Percentiles rank a stretch among this genome's conserved stretches.
These are phyloP conservation scores for Pleurotus citrinopileatus DNA, from an alignment of 768 basidiomycete genomes.

Conservation along the genomic window DNA sequence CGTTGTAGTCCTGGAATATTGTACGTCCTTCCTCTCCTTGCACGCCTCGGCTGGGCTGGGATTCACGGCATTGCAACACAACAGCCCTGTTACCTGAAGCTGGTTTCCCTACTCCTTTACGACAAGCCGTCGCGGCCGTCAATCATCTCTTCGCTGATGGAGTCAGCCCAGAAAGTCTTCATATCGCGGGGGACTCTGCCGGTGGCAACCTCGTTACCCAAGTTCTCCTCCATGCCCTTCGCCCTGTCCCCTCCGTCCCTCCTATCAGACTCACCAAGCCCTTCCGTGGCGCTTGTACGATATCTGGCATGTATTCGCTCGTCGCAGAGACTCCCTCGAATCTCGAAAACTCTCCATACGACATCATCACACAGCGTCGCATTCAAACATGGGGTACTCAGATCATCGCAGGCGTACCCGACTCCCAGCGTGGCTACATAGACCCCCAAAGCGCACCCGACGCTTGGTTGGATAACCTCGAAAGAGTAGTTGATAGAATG, in stretches of 20 bases:
- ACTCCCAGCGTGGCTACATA: slow-evolving; percentile 19
- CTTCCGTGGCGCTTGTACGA: slow-evolving; percentile 29
- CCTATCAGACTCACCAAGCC: slow-evolving; percentile 19
- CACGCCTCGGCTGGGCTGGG: too few species aligned
- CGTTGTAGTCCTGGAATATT: slow-evolving; percentile 19
- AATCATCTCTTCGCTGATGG: slow-evolving; percentile 26
- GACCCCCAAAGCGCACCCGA: slow-evolving; percentile 22
- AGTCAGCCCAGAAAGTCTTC: slow-evolving; percentile 28
- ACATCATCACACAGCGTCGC: slow-evolving; percentile 18
- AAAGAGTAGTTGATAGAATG: slow-evolving; percentile 19
- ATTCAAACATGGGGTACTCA: slow-evolving; percentile 15
- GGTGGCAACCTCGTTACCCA: slow-evolving; percentile 34
- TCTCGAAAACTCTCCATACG: slow-evolving; percentile 14
- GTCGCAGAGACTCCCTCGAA: slow-evolving; percentile 13
- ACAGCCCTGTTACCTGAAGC: slow-evolving; percentile 24
- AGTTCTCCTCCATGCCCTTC: slow-evolving; percentile 33
- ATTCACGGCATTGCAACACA: background rate
- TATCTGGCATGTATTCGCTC: slow-evolving; percentile 27
- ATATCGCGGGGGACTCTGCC: slow-evolving; percentile 33
- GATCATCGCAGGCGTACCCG: slow-evolving; percentile 12
- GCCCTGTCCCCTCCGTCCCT: slow-evolving; percentile 28
- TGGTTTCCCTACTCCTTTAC: slow-evolving; percentile 26
- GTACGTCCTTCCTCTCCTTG: too few species aligned
- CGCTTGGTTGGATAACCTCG: slow-evolving; percentile 25
- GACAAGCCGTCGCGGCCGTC: slow-evolving; percentile 24